Base-by-base conservation (phyloP, 2,329 filamentous ascomycete genomes). In the Zymoseptoria crescenta region DNA sequence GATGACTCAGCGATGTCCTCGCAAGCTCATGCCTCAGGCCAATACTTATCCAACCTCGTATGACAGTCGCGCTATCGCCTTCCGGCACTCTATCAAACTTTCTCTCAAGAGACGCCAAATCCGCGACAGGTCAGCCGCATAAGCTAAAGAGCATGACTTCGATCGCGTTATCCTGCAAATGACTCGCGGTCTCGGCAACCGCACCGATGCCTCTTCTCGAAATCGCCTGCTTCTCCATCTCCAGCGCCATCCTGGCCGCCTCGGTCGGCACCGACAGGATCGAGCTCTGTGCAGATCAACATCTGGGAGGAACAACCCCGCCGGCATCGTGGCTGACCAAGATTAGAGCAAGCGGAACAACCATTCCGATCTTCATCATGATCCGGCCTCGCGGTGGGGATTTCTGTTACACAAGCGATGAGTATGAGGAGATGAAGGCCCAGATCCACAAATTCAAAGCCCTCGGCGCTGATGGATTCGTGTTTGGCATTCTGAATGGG, bases 291-390 rank as follows among this genome's bases (percentile, higher is more conserved):
- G 69, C 72, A 21, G 62, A 75, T 24, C 73, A 74, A 54, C 56
- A 68, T 4, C 65, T 69, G 13, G 79, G 76, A 57, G 78, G 79
- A 7, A 71, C 74, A 16, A 79, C 80, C 2, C 76, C 76, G 0
- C 58, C 64, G 29, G 57, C 67, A 55, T 50, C 69, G 60, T 62
- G 65, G 59, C 58, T 74, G n/a, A 27, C 59, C 41, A 54, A 61
- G 19, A 64, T 69, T 55, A 72, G 63, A 66, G 64, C 61, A 21
- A 66, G 65, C 55, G 56, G 71, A 21, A 35, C 53, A 5, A 28
- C 27, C 27, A 74, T 77, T 51, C 79, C 80, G 0, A 70, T 83
- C 19, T 76, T 79, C 61, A 72, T 80, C 30, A 83, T 84, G 80
- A 78, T 83, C 58, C 75, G 81, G 1, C 79, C 81, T 0, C 75